These are phyloP conservation scores for Fulvia fulva DNA, from an alignment of 2,329 filamentous ascomycete species.

Conservation along the genomic window DNA sequence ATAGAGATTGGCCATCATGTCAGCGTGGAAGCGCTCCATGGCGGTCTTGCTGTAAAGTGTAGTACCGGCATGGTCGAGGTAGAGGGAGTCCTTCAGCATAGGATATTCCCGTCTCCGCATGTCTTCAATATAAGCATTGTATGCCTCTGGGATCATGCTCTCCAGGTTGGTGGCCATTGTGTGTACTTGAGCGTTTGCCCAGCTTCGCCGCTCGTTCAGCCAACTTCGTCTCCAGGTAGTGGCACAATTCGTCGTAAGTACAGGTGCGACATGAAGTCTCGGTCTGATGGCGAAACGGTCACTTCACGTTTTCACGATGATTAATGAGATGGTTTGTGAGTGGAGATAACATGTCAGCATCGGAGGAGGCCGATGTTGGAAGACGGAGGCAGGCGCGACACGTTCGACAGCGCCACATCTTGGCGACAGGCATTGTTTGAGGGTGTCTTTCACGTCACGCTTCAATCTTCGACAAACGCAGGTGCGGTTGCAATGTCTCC, in stretches of 20 bases:
- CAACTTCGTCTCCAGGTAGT: not conserved
- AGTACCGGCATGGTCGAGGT: constrained; percentile 95
- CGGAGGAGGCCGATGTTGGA: not conserved
- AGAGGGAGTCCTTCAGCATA: constrained; percentile 41
- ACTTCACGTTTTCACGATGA: not conserved
- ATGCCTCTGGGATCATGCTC: constrained; percentile 15
- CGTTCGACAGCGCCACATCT: not conserved
- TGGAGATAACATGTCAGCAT: no score
- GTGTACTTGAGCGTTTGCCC: not conserved
- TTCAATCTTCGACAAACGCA: not conserved
- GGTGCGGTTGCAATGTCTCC: no score
- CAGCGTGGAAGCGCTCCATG: constrained; percentile 72
- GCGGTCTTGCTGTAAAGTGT: constrained; percentile 65
- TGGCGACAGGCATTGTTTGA: not conserved
- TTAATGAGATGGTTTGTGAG: not conserved
- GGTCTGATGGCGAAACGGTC: not conserved
- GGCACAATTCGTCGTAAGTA: not conserved
- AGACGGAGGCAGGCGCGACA: not conserved
- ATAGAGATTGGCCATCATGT: constrained; percentile 74
- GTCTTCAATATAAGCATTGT: constrained; percentile 43
- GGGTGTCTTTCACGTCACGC: not conserved
- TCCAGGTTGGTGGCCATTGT: constrained; percentile 6
- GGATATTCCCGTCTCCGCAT: constrained; percentile 49
- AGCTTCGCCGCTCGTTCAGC: not conserved
- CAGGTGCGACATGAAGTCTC: not conserved